Percentiles rank a stretch among this genome's conserved stretches.
Conservation (phyloP, 495 filamentous ascomycete genomes). For the Penicillium riverlandense region DNA sequence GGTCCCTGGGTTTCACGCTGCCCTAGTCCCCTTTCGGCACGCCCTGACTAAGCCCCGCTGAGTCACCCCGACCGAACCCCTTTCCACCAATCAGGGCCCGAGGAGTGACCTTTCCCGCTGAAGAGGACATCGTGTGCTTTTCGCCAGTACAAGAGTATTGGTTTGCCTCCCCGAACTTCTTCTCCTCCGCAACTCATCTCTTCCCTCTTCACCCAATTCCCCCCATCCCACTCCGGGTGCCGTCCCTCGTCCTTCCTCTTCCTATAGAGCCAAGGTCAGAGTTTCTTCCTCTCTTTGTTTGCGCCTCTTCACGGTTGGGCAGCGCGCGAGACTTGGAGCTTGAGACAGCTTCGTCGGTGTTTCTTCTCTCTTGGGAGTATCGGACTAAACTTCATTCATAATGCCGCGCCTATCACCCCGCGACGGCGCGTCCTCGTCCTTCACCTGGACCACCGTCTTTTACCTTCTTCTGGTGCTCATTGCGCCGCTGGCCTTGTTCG, state of each 20-base stretch:
- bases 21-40: too few species aligned
- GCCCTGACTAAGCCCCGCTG: neutral
- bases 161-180: conserved; percentile 1
- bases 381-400: conserved; percentile 4
- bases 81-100: conserved; percentile 28
- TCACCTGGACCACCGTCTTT: conserved; percentile 65
- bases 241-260: too few species aligned
- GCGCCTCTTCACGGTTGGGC: too few species aligned
- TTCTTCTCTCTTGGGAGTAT: too few species aligned
- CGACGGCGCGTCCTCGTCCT: conserved; percentile 41
- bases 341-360: too few species aligned
- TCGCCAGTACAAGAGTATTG: conserved; percentile 15
- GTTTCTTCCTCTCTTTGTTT: conserved; percentile 3
- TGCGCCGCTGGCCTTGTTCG: conserved; percentile 66
- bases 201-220: too few species aligned
- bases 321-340: too few species aligned
- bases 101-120: conserved; percentile 33
- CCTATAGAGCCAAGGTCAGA: too few species aligned
- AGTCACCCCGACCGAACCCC: conserved; percentile 12
- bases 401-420: conserved; percentile 43
- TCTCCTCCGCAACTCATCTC: neutral
- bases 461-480: conserved; percentile 81
- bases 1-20: conserved; percentile 5
- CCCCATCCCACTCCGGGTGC: too few species aligned
- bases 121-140: too few species aligned